Evolutionary conservation across 805 yeast species (phyloP), one percentile per base, ranked within the genome.

Genomic region (Starmerella riodocensis): DNA sequence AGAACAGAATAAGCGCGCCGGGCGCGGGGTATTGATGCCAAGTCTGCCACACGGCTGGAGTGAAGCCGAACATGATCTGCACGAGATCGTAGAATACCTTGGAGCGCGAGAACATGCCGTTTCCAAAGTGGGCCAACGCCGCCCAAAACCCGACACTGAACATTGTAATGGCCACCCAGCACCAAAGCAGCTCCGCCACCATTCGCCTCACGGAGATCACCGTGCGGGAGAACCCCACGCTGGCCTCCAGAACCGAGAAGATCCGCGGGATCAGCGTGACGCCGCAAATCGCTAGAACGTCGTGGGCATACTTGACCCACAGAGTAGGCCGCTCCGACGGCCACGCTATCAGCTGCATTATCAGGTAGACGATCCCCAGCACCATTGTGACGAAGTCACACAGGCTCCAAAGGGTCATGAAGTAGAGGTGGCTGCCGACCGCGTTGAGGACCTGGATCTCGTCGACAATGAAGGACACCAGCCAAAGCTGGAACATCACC

Each of bases 21-120:
- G 70, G 52, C 1, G 56, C 46, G 29, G 70, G 64, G 48, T 68
- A 72, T 37, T 61, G 57, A 27, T 59, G 55, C 76, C 76, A 71
- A 39, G 66, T 67, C 33, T 63, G 61, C 77, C 77, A 72, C 3
- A 72, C 76, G 0, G 75, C 70, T 0, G 77, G 76, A 1, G 77
- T 72, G 51, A 68, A 72, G 0, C 77, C 77, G 51, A 71, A 71
- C 44, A 72, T 63, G 3, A 72, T 59, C 51, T 70, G 69, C 32
- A 71, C 53, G 61, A 71, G 61, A 42, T 67, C 72, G 49, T 65
- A 71, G 12, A 73, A 67, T 18, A 72, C 71, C 26, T 65, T 61
- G 28, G 58, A 53, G 16, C 68, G 58, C 1, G 62, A 57, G 36
- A 64, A 57, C 27, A 63, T 52, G 36, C 65, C 65, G 11, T 61